These are phyloP conservation scores for Talaromyces albobiverticillius DNA, from an alignment of 2,329 filamentous ascomycete genomes.

Conservation along the genomic window DNA sequence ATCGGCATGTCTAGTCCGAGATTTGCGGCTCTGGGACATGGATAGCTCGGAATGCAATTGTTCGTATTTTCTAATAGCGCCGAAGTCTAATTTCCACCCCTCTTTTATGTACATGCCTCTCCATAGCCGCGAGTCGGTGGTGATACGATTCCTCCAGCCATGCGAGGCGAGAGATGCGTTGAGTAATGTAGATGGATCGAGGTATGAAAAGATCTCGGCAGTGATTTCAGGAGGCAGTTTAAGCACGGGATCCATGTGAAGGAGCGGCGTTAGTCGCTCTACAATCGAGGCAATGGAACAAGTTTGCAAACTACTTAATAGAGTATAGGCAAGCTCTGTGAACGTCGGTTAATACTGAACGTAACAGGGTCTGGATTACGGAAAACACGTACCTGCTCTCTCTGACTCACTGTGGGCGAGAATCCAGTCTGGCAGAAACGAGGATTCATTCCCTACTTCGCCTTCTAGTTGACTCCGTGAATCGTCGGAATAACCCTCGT, in stretches of 20 bases:
- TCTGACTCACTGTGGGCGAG: constrained; percentile 53
- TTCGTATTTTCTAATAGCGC: constrained; percentile 67
- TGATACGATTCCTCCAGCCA: constrained; percentile 74
- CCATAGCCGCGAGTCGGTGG: constrained; percentile 84
- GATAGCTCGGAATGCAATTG: constrained; percentile 43
- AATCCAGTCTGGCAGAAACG: constrained; percentile 54
- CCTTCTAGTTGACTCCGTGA: constrained; percentile 49
- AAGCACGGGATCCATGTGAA: constrained; percentile 88
- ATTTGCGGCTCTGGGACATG: constrained; percentile 42
- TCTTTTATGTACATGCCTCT: constrained; percentile 76
- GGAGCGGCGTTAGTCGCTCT: constrained; percentile 71
- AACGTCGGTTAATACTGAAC: constrained; percentile 1
- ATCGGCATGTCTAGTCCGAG: constrained; percentile 46
- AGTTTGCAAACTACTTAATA: constrained; percentile 75
- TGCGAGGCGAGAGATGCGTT: constrained; percentile 75
- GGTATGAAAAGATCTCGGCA: constrained; percentile 80
- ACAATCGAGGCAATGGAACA: constrained; percentile 78
- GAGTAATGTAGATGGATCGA: constrained; percentile 77
- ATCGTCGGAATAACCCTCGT: constrained; percentile 87
- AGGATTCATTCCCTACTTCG: constrained; percentile 36
- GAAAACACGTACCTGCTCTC: constrained; percentile 49
- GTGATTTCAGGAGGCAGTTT: constrained; percentile 88
- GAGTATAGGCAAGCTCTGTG: constrained; percentile 73
- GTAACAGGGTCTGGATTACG: neutral
- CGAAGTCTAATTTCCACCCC: constrained; percentile 73